Percentiles rank a stretch among this genome's conserved stretches.
Conservation (phyloP, 2,329 filamentous ascomycete species). For the Emydomyces testavorans region DNA sequence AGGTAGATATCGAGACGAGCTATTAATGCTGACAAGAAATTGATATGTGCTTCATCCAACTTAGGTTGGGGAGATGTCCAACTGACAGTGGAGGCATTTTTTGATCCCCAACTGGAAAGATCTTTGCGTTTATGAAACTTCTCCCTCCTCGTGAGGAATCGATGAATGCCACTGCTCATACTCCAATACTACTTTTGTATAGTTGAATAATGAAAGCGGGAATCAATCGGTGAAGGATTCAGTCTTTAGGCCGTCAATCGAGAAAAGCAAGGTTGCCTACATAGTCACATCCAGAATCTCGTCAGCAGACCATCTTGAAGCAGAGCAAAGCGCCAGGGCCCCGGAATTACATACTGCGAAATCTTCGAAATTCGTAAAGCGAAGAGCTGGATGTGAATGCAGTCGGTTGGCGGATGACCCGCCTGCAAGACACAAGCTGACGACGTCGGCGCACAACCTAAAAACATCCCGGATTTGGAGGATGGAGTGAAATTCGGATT, state of each 20-base stretch:
- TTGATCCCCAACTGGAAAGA: conserved; percentile 3
- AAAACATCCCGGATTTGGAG: conserved; percentile 5
- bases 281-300: not conserved
- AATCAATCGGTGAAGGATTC: not conserved
- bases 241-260: not conserved
- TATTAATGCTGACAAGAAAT: not conserved
- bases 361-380: not conserved
- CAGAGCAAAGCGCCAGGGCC: not conserved
- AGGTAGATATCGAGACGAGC: not conserved
- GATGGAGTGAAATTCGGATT: not conserved
- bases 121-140: conserved; percentile 20
- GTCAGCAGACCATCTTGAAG: not conserved
- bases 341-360: not conserved
- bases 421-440: not conserved
- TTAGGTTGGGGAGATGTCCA: too few species aligned
- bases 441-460: not conserved
- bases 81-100: conserved; percentile 2
- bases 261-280: not conserved
- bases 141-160: conserved; percentile 33
- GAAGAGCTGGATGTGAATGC: not conserved
- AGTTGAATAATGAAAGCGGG: not conserved
- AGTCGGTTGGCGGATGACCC: not conserved
- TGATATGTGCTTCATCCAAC: not conserved
- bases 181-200: not conserved
- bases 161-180: conserved; percentile 33